Conservation (phyloP, 2,329 filamentous ascomycete genomes). For the Botrytis deweyae region DNA sequence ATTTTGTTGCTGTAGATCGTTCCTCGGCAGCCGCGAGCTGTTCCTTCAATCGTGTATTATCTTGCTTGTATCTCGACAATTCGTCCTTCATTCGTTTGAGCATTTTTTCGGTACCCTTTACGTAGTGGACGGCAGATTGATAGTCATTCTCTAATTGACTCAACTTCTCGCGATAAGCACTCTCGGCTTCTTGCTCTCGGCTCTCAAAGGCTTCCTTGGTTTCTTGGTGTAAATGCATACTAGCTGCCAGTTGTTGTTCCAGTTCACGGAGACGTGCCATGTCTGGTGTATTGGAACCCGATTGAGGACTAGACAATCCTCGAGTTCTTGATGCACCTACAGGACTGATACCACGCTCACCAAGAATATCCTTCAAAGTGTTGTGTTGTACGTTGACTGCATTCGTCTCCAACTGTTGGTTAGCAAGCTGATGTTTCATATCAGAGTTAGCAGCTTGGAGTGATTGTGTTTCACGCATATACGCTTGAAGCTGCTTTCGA, state of each 20-base stretch:
- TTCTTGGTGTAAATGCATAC: slow-evolving; percentile 80
- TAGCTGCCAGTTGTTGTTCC: slow-evolving; percentile 80
- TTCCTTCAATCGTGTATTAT: slow-evolving; percentile 78
- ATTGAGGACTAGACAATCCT: slow-evolving; percentile 70
- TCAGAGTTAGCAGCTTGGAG: slow-evolving; percentile 79
- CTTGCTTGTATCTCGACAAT: slow-evolving; percentile 84
- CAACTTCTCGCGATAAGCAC: slow-evolving; percentile 87
- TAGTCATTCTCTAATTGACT: slow-evolving; percentile 95
- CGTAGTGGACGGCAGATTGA: slow-evolving; percentile 95
- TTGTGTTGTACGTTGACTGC: slow-evolving; percentile 89
- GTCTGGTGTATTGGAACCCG: slow-evolving; percentile 75
- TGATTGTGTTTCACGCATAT: slow-evolving; percentile 79
- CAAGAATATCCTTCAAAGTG: slow-evolving; percentile 87
- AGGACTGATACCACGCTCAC: slow-evolving; percentile 82
- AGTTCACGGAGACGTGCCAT: slow-evolving; percentile 76
- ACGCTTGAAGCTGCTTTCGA: slow-evolving; percentile 82
- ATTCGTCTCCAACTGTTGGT: slow-evolving; percentile 89
- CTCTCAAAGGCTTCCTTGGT: slow-evolving; percentile 73
- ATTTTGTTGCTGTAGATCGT: slow-evolving; percentile 45
- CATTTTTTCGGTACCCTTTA: slow-evolving; percentile 99
- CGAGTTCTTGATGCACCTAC: slow-evolving; percentile 66
- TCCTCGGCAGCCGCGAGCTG: slow-evolving; percentile 72
- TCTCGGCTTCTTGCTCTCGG: slow-evolving; percentile 83
- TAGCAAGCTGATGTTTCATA: slow-evolving; percentile 76
- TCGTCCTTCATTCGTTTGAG: slow-evolving; percentile 98